A percentile compares a stretch with the other conserved stretches of the same genome.
phyloP scores from a whole-genome alignment of 345 rosid genomes.

The Bretschneidera sinensis region DNA sequence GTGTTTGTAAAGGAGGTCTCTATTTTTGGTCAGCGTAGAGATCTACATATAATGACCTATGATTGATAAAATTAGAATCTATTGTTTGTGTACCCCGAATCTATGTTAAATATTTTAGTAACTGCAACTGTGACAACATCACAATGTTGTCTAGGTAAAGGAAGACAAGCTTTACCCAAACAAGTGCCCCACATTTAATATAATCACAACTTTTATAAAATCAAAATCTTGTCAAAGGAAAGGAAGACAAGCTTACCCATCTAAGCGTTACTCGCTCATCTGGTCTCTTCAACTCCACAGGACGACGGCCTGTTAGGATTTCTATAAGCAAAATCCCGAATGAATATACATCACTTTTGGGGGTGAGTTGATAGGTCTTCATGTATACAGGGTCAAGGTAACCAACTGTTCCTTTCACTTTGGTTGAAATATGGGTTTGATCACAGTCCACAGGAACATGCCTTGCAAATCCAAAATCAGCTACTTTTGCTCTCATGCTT shows the following conservation, averaged over 20 bases:
- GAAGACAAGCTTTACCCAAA: neutral
- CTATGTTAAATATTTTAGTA: too few relatives aligned
- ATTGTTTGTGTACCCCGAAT: neutral
- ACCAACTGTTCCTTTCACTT: slow-evolving; percentile 95
- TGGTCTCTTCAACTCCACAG: slow-evolving; percentile 61
- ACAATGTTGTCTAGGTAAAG: neutral
- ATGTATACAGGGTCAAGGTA: slow-evolving; percentile 97
- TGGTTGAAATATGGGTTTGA: slow-evolving; percentile 71
- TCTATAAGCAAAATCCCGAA: slow-evolving; percentile 88
- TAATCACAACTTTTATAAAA: slow-evolving; percentile 3
- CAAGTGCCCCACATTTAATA: neutral
- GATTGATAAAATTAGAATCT: neutral
- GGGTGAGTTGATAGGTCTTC: slow-evolving; percentile 86
- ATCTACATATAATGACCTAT: too few relatives aligned
- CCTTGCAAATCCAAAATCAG: slow-evolving; percentile 94
- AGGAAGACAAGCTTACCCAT: slow-evolving; percentile 61
- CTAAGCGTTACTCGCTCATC: slow-evolving; percentile 74
- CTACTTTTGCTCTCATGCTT: slow-evolving; percentile 92
- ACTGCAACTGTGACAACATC: too few relatives aligned
- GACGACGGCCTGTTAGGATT: slow-evolving; percentile 86
- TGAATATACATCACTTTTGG: slow-evolving; percentile 89
- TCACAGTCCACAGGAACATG: slow-evolving; percentile 61
- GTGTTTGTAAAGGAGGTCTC: too few relatives aligned
- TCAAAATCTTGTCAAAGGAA: slow-evolving; percentile 6
- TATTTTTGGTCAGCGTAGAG: too few relatives aligned